phyloP scores from a whole-genome alignment of 2,329 filamentous ascomycete species.

The Ambrosiella cleistominuta region DNA sequence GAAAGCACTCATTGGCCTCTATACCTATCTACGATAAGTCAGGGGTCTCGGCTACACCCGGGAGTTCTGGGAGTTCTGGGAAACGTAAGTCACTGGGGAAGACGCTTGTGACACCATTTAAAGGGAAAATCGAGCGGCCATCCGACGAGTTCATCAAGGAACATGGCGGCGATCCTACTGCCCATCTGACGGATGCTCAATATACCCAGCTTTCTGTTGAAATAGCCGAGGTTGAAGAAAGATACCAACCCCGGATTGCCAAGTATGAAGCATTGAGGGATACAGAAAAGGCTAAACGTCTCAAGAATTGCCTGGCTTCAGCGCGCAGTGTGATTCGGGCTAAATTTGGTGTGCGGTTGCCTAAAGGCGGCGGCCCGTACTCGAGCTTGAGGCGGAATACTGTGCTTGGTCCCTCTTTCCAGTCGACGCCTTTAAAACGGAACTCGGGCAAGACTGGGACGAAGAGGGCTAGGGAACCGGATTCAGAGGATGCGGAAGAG shows the following conservation, averaged over 20 bases:
- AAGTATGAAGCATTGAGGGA: background rate
- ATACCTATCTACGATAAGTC: too few species aligned
- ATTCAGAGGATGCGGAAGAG: background rate
- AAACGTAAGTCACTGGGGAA: too few species aligned
- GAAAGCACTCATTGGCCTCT: too few species aligned
- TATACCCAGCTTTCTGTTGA: background rate
- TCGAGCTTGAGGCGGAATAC: slow-evolving; percentile 14
- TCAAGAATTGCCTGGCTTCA: slow-evolving; percentile 36
- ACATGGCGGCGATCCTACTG: background rate
- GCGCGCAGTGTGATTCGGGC: slow-evolving; percentile 40
- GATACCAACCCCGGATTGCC: background rate
- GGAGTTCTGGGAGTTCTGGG: too few species aligned
- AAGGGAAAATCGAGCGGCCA: background rate
- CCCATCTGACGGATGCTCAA: background rate
- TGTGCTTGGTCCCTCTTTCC: too few species aligned
- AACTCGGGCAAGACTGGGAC: background rate
- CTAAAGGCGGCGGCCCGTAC: background rate
- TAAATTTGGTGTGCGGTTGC: slow-evolving; percentile 38
- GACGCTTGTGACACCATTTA: background rate
- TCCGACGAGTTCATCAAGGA: background rate
- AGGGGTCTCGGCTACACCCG: too few species aligned
- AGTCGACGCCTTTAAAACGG: too few species aligned
- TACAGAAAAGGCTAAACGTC: slow-evolving; percentile 21
- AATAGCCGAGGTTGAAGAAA: background rate
- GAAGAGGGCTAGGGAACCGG: background rate